Evolutionary conservation across 495 filamentous ascomycete species (phyloP), one percentile per base, ranked within the genome.

Genomic region (Aspergillus sparsus): DNA sequence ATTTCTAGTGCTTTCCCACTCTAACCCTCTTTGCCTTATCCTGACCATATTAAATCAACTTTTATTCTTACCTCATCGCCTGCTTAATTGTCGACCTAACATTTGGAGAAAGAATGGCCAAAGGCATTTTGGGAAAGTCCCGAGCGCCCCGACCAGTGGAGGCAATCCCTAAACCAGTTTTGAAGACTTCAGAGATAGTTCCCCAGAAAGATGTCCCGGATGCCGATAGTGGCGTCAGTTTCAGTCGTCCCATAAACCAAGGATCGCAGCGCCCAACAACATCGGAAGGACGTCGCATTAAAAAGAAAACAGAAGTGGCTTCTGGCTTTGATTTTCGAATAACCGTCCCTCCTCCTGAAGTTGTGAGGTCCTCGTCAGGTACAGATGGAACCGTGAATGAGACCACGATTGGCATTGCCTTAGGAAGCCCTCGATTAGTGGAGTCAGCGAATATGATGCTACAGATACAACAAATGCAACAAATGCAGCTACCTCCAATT

Each of bases 391-490:
- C 59, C 31, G 60, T 63, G 9, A 65, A 76, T 21, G 72, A 66
- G 21, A 68, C 70, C 46, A 68, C 72, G 59, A 83, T 85, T 54
- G 82, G 83, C 1, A 76, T 85, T 53, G 83, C 82, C 0, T 62
- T 85, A 37, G 83, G 82, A 21, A 84, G 81, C 59, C 83, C 83
- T 3, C 73, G 73, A n/a, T 65, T 78, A 65, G 18, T 73, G 4
- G 61, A 71, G 45, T 21, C 64, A 11, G 62, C 66, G 10, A 60
- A 58, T 7, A 35, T 53, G 21, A 36, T 70, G 34, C 53, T 66
- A 18, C 67, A 71, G 33, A 57, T 63, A 35, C 68, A 69, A 61
- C 49, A 69, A 54, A 63, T 66, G 32, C 60, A 58, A 32, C 60
- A 27, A 27, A 27, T 27, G 21, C 21, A 62, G 21, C 58, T 62